Evolutionary conservation across 1,284 basidiomycete species (phyloP).

Genomic region (Cutaneotrichosporon mucoides): DNA sequence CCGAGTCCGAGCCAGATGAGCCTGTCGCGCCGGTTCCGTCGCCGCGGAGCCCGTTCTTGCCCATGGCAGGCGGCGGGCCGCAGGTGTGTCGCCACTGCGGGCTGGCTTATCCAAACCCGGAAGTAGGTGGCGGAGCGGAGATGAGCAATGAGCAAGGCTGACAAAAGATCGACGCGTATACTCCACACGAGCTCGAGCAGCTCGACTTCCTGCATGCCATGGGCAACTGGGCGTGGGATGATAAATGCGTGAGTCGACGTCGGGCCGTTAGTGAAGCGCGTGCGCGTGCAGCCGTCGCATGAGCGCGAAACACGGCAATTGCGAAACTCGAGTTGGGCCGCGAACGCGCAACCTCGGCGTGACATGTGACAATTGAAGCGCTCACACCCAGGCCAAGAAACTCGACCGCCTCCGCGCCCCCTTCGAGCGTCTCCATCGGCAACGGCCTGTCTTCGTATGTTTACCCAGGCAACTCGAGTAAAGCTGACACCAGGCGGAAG

Average conservation of each 20-base stretch:
- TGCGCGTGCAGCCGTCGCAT: too few relatives aligned
- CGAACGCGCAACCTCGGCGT: too few relatives aligned
- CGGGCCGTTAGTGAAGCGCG: too few relatives aligned
- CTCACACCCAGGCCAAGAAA: not conserved
- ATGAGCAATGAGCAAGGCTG: conserved; percentile 2
- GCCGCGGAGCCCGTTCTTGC: too few relatives aligned
- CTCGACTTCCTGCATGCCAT: conserved; percentile 9
- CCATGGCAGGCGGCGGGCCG: not conserved
- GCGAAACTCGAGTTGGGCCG: too few relatives aligned
- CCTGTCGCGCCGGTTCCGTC: too few relatives aligned
- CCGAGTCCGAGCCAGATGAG: too few relatives aligned
- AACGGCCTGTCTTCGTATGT: not conserved
- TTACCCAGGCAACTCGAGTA: not conserved
- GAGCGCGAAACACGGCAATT: too few relatives aligned
- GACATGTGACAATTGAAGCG: too few relatives aligned
- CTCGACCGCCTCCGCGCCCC: conserved; percentile 3
- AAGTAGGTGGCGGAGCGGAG: not conserved
- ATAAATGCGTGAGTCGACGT: not conserved
- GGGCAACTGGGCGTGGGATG: conserved; percentile 8
- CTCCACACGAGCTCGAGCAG: conserved; percentile 5
- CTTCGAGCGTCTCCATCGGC: not conserved
- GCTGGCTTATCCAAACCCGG: conserved; percentile 1
- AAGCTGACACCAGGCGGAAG: not conserved
- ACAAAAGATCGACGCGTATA: conserved; percentile 3
- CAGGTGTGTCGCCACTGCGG: not conserved